These are phyloP conservation scores for Hypoxylon fragiforme DNA, from an alignment of 495 filamentous ascomycete genomes.

Conservation along the genomic window DNA sequence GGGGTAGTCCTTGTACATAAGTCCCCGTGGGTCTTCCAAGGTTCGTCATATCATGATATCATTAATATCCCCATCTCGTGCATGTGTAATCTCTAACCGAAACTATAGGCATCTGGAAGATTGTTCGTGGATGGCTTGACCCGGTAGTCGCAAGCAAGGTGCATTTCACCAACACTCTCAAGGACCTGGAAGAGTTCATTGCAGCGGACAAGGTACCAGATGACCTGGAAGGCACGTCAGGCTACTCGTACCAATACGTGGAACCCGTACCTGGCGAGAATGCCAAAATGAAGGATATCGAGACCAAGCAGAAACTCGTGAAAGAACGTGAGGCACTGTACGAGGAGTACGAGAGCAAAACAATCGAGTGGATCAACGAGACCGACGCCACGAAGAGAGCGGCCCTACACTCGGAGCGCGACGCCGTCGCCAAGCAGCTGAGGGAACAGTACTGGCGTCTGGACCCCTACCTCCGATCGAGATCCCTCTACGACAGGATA, in stretches of 20 bases:
- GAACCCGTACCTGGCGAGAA: slow-evolving; percentile 79
- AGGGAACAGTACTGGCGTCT: slow-evolving; percentile 81
- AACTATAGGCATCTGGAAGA: slow-evolving; percentile 71
- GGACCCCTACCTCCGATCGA: slow-evolving; percentile 74
- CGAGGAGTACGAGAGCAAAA: slow-evolving; percentile 69
- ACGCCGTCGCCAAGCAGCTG: slow-evolving; percentile 61
- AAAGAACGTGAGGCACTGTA: slow-evolving; percentile 62
- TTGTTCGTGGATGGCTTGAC: slow-evolving; percentile 95
- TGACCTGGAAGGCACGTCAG: slow-evolving; percentile 80
- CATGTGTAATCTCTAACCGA: background rate
- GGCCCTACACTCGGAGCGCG: slow-evolving; percentile 50
- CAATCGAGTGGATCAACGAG: slow-evolving; percentile 68
- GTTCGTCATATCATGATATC: slow-evolving; percentile 41
- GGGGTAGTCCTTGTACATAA: slow-evolving; percentile 96
- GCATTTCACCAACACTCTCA: slow-evolving; percentile 83
- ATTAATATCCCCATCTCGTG: slow-evolving; percentile 1
- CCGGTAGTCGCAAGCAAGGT: slow-evolving; percentile 94
- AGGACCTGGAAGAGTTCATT: slow-evolving; percentile 81
- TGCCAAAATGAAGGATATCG: slow-evolving; percentile 66
- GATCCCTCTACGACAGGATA: slow-evolving; percentile 73
- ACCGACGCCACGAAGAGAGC: slow-evolving; percentile 39
- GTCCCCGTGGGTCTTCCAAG: slow-evolving; percentile 94
- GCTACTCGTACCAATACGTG: slow-evolving; percentile 78
- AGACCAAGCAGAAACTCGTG: slow-evolving; percentile 62
- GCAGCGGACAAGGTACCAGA: slow-evolving; percentile 68